Evolutionary conservation across 1,139 yeast species (phyloP).

Genomic region (Debaryomycetaceae sp.): DNA sequence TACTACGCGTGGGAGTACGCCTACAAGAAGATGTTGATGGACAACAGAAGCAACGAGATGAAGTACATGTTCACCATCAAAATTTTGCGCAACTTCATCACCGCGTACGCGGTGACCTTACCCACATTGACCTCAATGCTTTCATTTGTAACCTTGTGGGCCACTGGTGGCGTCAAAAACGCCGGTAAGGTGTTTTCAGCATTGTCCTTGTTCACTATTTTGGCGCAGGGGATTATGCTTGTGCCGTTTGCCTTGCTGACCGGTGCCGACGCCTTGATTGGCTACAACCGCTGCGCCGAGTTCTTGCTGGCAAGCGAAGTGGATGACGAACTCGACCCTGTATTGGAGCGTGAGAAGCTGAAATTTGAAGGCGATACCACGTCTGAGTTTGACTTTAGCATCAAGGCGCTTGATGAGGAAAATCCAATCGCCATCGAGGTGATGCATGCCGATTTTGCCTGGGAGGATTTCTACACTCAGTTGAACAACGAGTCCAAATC

Average conservation of each 20-base stretch:
- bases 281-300: slow-evolving; percentile 43
- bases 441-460: slow-evolving; percentile 27
- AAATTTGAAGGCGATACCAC: slow-evolving; percentile 16
- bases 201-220: slow-evolving; percentile 46
- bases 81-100: slow-evolving; percentile 40
- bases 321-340: slow-evolving; percentile 17
- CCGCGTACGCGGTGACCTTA: slow-evolving; percentile 44
- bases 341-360: slow-evolving; percentile 12
- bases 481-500: slow-evolving; percentile 15
- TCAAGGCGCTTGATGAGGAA: slow-evolving; percentile 8
- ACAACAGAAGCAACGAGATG: slow-evolving; percentile 38
- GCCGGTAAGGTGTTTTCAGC: slow-evolving; percentile 49
- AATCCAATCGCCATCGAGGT: slow-evolving; percentile 21
- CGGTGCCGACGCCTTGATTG: slow-evolving; percentile 52
- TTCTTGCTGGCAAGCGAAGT: slow-evolving; percentile 38
- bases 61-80: slow-evolving; percentile 38
- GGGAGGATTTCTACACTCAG: slow-evolving; percentile 34
- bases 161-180: slow-evolving; percentile 27
- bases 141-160: slow-evolving; percentile 44
- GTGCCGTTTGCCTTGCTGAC: slow-evolving; percentile 53
- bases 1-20: slow-evolving; percentile 49
- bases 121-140: slow-evolving; percentile 39
- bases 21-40: slow-evolving; percentile 32
- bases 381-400: slow-evolving; percentile 15
- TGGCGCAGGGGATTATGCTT: slow-evolving; percentile 49